Conservation (phyloP, 1,284 basidiomycete species). For the Leccinum variabile region DNA sequence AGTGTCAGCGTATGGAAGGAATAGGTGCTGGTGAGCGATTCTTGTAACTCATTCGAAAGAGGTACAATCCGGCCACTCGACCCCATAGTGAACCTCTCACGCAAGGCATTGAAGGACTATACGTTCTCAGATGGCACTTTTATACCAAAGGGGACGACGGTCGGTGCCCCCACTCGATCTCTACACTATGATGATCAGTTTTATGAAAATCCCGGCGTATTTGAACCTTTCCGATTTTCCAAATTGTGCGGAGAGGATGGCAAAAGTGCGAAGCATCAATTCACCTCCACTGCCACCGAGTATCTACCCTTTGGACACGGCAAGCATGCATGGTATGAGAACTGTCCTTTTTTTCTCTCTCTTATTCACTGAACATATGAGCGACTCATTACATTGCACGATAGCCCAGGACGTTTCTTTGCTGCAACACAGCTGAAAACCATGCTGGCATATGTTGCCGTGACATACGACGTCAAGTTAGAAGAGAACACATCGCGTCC, state of each 20-base stretch:
- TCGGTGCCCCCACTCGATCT: slow-evolving; percentile 26
- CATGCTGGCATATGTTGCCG: slow-evolving; percentile 14
- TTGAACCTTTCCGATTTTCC: slow-evolving; percentile 39
- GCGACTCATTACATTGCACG: neutral
- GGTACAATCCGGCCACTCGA: neutral
- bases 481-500: slow-evolving; percentile 27
- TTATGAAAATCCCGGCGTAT: slow-evolving; percentile 29
- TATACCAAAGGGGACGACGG: slow-evolving; percentile 38
- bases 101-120: slow-evolving; percentile 23
- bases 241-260: slow-evolving; percentile 14
- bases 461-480: slow-evolving; percentile 18
- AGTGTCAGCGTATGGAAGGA: slow-evolving; percentile 40
- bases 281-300: slow-evolving; percentile 13
- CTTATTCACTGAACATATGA: neutral
- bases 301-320: slow-evolving; percentile 25
- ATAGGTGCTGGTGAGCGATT: slow-evolving; percentile 27
- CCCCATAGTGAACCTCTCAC: slow-evolving; percentile 29
- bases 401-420: slow-evolving; percentile 19
- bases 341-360: neutral
- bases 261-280: slow-evolving; percentile 21
- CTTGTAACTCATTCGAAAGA: neutral
- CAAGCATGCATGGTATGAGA: slow-evolving; percentile 20
- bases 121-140: slow-evolving; percentile 44
- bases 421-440: slow-evolving; percentile 7
- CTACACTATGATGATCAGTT: slow-evolving; percentile 29